Conservation (phyloP, 257 asterid genomes). For the Gentiana macrophylla region DNA sequence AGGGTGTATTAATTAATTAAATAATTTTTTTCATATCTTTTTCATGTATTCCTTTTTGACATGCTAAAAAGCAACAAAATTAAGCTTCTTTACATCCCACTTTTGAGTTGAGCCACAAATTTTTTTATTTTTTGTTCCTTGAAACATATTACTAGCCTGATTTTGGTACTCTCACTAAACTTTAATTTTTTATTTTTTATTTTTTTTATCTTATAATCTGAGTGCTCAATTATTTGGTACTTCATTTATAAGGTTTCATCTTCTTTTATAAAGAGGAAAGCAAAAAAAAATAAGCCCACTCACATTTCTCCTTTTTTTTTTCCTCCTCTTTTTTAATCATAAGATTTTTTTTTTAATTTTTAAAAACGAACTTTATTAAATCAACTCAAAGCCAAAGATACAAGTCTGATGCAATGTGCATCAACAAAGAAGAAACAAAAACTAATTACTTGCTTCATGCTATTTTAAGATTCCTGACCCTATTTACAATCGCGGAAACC, state of each 20-base stretch:
- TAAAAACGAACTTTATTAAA: too few species aligned
- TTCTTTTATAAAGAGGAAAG: slow-evolving; percentile 1
- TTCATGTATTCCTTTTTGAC: slow-evolving; percentile 1
- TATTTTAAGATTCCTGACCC: too few species aligned
- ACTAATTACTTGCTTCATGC: too few species aligned
- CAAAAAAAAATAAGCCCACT: background rate
- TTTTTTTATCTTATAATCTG: slow-evolving; percentile 1
- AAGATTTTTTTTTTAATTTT: too few species aligned
- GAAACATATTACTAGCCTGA: background rate
- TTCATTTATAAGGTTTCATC: slow-evolving; percentile 23
- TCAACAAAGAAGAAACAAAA: too few species aligned
- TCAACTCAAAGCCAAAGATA: too few species aligned
- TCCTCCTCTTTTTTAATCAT: too few species aligned
- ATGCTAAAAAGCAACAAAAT: slow-evolving; percentile 6
- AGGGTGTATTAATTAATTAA: too few species aligned
- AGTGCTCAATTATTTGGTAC: slow-evolving; percentile 35
- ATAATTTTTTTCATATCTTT: background rate
- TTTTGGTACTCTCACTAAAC: slow-evolving; percentile 6
- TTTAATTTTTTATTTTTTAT: background rate
- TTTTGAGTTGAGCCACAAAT: background rate
- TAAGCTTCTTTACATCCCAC: slow-evolving; percentile 9
- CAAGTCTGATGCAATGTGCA: too few species aligned
- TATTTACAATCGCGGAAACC: too few species aligned
- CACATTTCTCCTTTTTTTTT: slow-evolving; percentile 1
- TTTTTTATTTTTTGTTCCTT: background rate